Conservation (phyloP, 352 stramenopile species). For the Phytophthora palmivora region DNA sequence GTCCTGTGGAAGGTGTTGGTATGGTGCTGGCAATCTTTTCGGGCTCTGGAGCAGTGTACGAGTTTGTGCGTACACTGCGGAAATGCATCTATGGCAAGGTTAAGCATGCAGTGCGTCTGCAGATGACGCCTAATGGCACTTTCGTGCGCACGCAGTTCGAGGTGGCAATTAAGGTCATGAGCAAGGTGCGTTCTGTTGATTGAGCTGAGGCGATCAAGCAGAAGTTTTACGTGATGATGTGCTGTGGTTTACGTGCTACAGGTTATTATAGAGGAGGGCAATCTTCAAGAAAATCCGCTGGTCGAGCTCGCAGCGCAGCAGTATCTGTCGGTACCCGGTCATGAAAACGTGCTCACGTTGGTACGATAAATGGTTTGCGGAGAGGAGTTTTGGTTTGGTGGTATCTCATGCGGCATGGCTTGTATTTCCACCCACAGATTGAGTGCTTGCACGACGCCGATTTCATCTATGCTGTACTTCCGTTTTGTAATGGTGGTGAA, state of each 20-base stretch:
- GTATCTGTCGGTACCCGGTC: constrained; percentile 78
- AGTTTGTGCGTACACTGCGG: constrained; percentile 86
- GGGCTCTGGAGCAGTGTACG: constrained; percentile 80
- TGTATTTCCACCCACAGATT: constrained; percentile 43
- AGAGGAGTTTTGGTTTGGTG: not conserved
- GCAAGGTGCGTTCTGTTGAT: constrained; percentile 55
- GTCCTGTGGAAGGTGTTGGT: constrained; percentile 76
- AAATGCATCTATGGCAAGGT: constrained; percentile 92
- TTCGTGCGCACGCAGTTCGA: constrained; percentile 85
- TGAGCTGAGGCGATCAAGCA: not conserved
- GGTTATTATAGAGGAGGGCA: constrained; percentile 88
- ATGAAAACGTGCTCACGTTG: constrained; percentile 86
- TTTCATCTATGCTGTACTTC: constrained; percentile 87
- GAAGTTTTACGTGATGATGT: too few species aligned
- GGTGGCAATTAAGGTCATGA: constrained; percentile 91
- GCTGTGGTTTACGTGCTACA: constrained; percentile 22
- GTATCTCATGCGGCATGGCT: not conserved
- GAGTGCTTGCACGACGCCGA: constrained; percentile 86
- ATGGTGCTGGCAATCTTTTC: constrained; percentile 85
- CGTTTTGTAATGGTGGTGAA: constrained; percentile 87
- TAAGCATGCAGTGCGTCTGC: constrained; percentile 87
- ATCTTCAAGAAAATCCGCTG: constrained; percentile 88
- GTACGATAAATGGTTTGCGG: constrained; percentile 45
- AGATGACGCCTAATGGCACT: constrained; percentile 73
- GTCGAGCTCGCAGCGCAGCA: constrained; percentile 88